Percentiles rank a stretch among this genome's conserved stretches.
Evolutionary conservation across 139 green algal genomes (phyloP).

Genomic region (Gonium pectorale): DNA sequence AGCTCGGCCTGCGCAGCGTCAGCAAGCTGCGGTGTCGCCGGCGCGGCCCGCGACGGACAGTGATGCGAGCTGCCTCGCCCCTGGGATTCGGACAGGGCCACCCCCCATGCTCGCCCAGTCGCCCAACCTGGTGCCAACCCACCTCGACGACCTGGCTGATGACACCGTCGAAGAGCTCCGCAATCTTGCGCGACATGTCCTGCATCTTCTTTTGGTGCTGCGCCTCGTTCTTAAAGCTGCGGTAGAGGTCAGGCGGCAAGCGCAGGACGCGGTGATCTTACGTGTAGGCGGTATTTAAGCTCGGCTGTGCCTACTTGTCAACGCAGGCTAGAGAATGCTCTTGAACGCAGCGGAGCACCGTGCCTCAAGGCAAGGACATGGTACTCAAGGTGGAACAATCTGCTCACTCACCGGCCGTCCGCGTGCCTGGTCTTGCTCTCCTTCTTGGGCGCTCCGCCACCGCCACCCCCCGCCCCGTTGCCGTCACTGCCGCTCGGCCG

Average conservation of each 20-base stretch:
- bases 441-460: slow-evolving; percentile 27
- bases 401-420: slow-evolving; percentile 23
- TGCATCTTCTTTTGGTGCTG: slow-evolving; percentile 48
- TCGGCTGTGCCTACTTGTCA: too few relatives aligned
- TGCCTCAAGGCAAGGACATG: background rate
- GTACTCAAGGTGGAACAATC: background rate
- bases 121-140: background rate
- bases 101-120: background rate
- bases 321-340: too few relatives aligned
- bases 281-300: too few relatives aligned
- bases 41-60: too few relatives aligned
- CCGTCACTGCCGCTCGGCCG: slow-evolving; percentile 10
- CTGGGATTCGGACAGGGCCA: background rate
- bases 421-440: slow-evolving; percentile 47
- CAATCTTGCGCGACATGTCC: slow-evolving; percentile 44
- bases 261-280: background rate
- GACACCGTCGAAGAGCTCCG: slow-evolving; percentile 47
- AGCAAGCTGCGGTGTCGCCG: too few relatives aligned
- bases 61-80: too few relatives aligned
- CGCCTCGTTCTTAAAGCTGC: slow-evolving; percentile 41
- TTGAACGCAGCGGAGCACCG: too few relatives aligned
- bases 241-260: background rate
- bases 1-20: too few relatives aligned
- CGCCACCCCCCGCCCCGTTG: background rate
- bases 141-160: slow-evolving; percentile 30